A percentile compares a stretch with the other conserved stretches of the same genome.
Evolutionary conservation across 2,329 filamentous ascomycete genomes (phyloP).

Genomic region (Cryphonectria radicalis): DNA sequence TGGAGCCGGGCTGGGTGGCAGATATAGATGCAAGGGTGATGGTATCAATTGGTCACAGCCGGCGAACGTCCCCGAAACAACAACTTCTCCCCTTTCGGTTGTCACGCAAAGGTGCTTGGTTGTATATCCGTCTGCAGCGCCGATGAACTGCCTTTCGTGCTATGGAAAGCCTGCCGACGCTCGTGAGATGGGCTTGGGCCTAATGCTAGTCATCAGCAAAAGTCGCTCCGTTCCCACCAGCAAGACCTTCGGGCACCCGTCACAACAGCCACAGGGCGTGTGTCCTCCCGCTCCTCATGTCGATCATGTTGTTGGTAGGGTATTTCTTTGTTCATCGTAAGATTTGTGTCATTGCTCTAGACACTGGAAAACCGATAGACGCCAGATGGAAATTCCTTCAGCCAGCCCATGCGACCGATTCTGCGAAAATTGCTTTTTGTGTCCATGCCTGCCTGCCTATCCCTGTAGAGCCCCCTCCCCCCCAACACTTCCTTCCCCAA

Average conservation of each 20-base stretch:
- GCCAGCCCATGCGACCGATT: constrained; percentile 30
- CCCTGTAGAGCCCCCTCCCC: constrained; percentile 3
- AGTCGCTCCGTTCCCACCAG: not conserved
- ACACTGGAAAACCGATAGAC: constrained; percentile 30
- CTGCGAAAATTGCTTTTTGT: constrained; percentile 24
- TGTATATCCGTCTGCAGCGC: not conserved
- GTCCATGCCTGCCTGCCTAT: constrained; percentile 24
- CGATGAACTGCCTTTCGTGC: not conserved
- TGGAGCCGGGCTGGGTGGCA: not conserved
- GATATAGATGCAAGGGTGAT: not conserved
- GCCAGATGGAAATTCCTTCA: constrained; percentile 30
- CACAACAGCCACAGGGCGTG: constrained; percentile 1
- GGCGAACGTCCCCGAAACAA: not conserved
- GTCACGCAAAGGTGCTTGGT: not conserved
- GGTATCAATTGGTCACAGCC: not conserved
- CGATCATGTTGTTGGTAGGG: constrained; percentile 20
- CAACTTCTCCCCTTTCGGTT: not conserved
- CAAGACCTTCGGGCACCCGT: not conserved
- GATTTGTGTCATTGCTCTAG: constrained; percentile 30
- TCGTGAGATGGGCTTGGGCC: not conserved
- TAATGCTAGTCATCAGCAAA: not conserved
- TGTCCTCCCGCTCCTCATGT: not conserved
- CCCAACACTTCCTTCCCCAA: not conserved
- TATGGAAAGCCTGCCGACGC: not conserved
- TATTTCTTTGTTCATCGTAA: constrained; percentile 30